Conservation (phyloP, 345 rosid species). For the Zanthoxylum bungeanum region DNA sequence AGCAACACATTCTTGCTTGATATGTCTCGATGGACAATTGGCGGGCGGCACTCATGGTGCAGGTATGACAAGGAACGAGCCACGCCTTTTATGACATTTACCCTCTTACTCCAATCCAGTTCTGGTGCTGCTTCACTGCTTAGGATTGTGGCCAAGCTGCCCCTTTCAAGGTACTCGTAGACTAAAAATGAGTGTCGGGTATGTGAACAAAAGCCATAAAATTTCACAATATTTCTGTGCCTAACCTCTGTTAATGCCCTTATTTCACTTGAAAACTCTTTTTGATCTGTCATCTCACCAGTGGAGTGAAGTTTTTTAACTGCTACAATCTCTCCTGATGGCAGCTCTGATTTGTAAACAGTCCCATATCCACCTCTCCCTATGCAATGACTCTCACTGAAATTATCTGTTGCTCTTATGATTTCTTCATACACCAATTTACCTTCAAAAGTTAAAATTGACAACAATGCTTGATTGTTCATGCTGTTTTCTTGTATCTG, state of each 20-base stretch:
- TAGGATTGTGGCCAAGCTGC: neutral
- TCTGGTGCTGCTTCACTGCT: neutral
- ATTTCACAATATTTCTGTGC: neutral
- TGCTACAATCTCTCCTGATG: conserved; percentile 2
- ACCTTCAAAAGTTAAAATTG: conserved; percentile 13
- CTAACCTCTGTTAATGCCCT: conserved; percentile 12
- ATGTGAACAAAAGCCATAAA: neutral
- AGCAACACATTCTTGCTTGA: conserved; percentile 20
- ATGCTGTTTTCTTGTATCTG: neutral
- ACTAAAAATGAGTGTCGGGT: conserved; percentile 3
- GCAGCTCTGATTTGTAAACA: neutral
- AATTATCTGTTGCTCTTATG: conserved; percentile 10
- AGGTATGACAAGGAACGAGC: conserved; percentile 5
- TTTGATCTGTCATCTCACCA: neutral
- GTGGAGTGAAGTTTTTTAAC: conserved; percentile 8
- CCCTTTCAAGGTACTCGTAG: conserved; percentile 15
- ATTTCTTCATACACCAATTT: conserved; percentile 9
- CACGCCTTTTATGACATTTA: conserved; percentile 15
- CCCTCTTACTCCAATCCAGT: conserved; percentile 13
- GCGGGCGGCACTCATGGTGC: conserved; percentile 21
- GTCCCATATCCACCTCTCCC: conserved; percentile 17
- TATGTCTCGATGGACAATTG: neutral
- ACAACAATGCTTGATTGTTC: neutral
- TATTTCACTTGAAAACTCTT: conserved; percentile 3
- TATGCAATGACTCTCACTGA: conserved; percentile 12